These are phyloP conservation scores for Paecilomyces sp. DNA, from an alignment of 2,329 filamentous ascomycete genomes.

Conservation along the genomic window DNA sequence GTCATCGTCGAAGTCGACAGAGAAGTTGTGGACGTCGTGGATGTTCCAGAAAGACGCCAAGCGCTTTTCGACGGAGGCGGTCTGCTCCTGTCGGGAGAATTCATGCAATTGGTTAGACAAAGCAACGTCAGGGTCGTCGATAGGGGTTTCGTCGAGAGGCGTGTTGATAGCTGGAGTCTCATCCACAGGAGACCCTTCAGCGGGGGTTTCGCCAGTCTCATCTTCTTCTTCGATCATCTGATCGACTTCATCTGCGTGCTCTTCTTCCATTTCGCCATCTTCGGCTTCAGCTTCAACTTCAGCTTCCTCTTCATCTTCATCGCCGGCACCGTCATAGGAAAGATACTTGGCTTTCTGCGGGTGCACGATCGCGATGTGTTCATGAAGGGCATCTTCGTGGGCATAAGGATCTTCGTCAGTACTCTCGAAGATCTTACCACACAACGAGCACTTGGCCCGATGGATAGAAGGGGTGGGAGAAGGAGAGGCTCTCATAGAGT, in stretches of 20 bases:
- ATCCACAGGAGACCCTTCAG: constrained; percentile 1
- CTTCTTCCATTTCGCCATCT: constrained; percentile 6
- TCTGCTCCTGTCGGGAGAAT: constrained; percentile 14
- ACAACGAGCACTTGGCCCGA: constrained; percentile 28
- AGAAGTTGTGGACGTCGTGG: constrained; percentile 27
- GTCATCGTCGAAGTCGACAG: constrained; percentile 24
- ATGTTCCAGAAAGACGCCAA: constrained; percentile 30
- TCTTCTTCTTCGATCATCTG: constrained; percentile 9
- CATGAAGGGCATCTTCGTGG: constrained; percentile 21
- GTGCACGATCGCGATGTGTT: constrained; percentile 27
- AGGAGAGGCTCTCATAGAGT: constrained; percentile 26
- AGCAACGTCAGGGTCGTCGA: constrained; percentile 7
- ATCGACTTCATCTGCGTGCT: constrained; percentile 9
- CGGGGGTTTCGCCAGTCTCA: constrained; percentile 8
- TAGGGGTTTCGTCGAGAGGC: background rate
- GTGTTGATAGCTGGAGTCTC: background rate
- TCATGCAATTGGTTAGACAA: constrained; percentile 16
- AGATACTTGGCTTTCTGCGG: constrained; percentile 20
- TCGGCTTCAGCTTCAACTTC: constrained; percentile 1
- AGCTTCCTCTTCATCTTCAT: constrained; percentile 12
- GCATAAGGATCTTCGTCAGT: constrained; percentile 15
- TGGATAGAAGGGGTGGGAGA: constrained; percentile 22
- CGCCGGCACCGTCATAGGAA: constrained; percentile 16
- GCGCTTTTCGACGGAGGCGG: constrained; percentile 21
- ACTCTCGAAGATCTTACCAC: constrained; percentile 25